phyloP scores from a whole-genome alignment of 108 stramenopile species.

The Cylindrotheca closterium region DNA sequence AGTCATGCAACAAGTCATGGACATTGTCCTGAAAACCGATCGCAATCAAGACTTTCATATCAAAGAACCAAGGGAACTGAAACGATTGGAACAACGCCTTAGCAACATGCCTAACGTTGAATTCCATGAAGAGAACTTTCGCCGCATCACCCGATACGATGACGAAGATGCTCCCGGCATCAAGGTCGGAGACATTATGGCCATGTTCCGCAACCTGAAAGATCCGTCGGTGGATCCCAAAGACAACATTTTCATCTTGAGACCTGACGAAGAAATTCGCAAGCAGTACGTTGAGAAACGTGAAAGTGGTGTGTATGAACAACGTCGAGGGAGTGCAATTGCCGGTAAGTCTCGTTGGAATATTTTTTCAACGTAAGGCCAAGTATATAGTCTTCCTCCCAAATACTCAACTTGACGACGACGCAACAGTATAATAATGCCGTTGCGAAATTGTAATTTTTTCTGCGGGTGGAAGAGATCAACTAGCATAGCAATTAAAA shows the following conservation, averaged over 20 bases:
- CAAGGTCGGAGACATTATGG: constrained; percentile 26
- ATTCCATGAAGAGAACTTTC: constrained; percentile 30
- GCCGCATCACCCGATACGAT: constrained; percentile 1
- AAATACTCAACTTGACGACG: no score
- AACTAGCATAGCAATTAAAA: no score
- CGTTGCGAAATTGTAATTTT: no score
- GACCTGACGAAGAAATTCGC: constrained; percentile 1
- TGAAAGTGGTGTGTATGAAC: not conserved
- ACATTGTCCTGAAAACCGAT: constrained; percentile 12
- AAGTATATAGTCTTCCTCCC: no score
- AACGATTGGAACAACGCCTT: constrained; percentile 18
- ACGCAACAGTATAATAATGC: no score
- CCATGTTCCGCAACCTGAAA: constrained; percentile 35
- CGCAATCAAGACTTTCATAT: constrained; percentile 24
- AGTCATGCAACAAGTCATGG: constrained; percentile 30
- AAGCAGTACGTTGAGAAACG: not conserved
- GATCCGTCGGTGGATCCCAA: constrained; percentile 21
- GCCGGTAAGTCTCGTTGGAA: no score
- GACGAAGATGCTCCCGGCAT: constrained; percentile 3
- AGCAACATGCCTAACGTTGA: constrained; percentile 21
- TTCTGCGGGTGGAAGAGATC: no score
- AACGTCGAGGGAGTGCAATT: no score
- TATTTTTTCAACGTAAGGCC: no score
- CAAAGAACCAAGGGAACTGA: constrained; percentile 5
- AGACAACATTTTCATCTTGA: constrained; percentile 38